Base-by-base conservation (phyloP, 768 basidiomycete species). In the Kwoniella bestiolae region DNA sequence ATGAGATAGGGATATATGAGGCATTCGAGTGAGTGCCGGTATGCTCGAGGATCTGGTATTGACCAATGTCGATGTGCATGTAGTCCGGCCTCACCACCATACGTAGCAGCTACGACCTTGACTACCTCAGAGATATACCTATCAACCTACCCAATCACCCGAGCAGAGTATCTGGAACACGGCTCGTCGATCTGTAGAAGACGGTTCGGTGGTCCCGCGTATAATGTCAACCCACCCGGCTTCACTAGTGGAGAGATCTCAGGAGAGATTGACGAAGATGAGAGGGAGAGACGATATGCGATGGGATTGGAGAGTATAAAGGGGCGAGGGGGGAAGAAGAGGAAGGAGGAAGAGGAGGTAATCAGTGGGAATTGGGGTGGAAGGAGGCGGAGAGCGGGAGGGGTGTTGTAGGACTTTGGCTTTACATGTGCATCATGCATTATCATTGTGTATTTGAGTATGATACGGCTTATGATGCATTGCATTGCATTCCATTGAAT, bases 161-260 rank as follows among this genome's bases (percentile, higher is more conserved):
- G 90, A 47, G 87, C 86, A 52, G 93, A 97, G 78, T 97, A 95
- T 81, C 83, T 86, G 53, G 94, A 97, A 82, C 85, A 85, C 66
- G 94, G 94, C 35, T 89, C 87, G 70, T 86, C 83, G 65, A 89
- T 89, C 62, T 87, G 87, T 64, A 86, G 91, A 68, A 84, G 88
- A 63, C 91, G 90, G 76, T 91, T 94, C 81, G 83, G 72, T 18
- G 73, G 73, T 16, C 76, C 74, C 23, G 47, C 53, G 3, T 77
- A 77, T 50, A 74, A 70, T 61, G 63, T 71, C 49, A 64, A 68
- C 38, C 73, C 76, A 49, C 76, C 76, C 0, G 72, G 72, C n/a
- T 71, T 70, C 52, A 64, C 65, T 1, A 52, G 38, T 9, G 73
- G 67, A 7, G 70, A 65, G 23, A 67, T 51, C 1, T 32, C 47